Conservation (phyloP, 2,329 filamentous ascomycete species). For the Ophiostoma sp. region DNA sequence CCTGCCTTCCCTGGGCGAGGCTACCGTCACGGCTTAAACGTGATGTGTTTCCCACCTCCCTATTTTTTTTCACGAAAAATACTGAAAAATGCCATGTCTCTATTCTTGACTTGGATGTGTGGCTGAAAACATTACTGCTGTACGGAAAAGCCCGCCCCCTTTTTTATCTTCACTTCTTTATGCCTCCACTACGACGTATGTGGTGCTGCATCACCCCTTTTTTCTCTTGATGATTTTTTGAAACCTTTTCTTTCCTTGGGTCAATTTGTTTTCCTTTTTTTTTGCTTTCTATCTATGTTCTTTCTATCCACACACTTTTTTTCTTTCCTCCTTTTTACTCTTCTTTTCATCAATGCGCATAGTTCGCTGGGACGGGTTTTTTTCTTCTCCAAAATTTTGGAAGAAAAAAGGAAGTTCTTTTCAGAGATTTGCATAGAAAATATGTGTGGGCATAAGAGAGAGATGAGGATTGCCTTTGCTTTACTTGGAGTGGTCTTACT, state of each 20-base stretch:
- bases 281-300: conserved; percentile 11
- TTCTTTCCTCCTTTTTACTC: conserved; percentile 1
- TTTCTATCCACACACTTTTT: conserved; percentile 17
- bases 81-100: background rate
- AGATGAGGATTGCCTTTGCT: background rate
- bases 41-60: background rate
- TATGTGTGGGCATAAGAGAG: background rate
- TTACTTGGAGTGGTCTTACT: background rate
- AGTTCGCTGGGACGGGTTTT: conserved; percentile 24
- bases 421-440: background rate
- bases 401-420: background rate
- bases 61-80: background rate
- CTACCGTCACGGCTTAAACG: conserved; percentile 33
- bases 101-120: conserved; percentile 18
- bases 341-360: conserved; percentile 20
- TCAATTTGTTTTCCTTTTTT: conserved; percentile 12
- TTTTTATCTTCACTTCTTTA: conserved; percentile 24
- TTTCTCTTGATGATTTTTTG: conserved; percentile 7
- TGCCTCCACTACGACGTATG: background rate
- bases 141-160: conserved; percentile 3
- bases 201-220: background rate
- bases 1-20: conserved; percentile 42
- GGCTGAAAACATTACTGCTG: background rate
- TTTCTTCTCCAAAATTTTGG: conserved; percentile 4
- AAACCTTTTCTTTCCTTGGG: conserved; percentile 20